Evolutionary conservation across 257 asterid species (phyloP).

Genomic region (Fraxinus cuspidata): DNA sequence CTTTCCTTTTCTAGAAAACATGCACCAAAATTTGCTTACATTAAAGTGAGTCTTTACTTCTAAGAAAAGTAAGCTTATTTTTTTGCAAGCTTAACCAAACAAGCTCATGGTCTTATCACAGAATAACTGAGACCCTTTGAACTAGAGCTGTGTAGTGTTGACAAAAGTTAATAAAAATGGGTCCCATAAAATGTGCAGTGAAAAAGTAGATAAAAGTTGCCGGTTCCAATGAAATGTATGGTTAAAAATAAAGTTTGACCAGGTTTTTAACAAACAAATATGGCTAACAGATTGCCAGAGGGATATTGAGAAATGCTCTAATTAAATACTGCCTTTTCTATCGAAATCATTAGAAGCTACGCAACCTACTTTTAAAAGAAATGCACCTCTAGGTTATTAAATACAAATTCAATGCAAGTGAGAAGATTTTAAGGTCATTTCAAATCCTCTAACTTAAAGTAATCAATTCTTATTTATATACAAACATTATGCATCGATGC

Average conservation of each 20-base stretch:
- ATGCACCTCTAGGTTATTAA: not conserved
- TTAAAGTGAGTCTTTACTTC: not conserved
- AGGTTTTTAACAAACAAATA: no score
- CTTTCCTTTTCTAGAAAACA: not conserved
- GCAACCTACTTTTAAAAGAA: not conserved
- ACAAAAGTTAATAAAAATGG: no score
- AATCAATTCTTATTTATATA: not conserved
- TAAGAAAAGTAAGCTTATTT: not conserved
- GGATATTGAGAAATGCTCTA: not conserved
- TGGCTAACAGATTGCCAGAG: not conserved
- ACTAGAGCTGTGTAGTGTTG: no score
- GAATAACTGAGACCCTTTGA: not conserved
- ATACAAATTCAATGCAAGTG: not conserved
- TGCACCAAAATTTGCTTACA: not conserved
- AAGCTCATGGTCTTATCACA: not conserved
- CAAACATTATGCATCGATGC: not conserved
- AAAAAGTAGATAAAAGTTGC: no score
- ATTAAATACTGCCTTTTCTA: not conserved
- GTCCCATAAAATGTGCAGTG: no score
- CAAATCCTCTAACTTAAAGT: not conserved
- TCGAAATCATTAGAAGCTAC: not conserved
- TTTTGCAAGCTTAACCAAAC: not conserved
- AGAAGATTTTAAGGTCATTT: not conserved
- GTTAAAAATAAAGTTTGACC: no score
- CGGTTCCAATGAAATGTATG: no score